Base-by-base conservation (phyloP, 169 alveolate genomes). In the Eimeria brunetti region DNA sequence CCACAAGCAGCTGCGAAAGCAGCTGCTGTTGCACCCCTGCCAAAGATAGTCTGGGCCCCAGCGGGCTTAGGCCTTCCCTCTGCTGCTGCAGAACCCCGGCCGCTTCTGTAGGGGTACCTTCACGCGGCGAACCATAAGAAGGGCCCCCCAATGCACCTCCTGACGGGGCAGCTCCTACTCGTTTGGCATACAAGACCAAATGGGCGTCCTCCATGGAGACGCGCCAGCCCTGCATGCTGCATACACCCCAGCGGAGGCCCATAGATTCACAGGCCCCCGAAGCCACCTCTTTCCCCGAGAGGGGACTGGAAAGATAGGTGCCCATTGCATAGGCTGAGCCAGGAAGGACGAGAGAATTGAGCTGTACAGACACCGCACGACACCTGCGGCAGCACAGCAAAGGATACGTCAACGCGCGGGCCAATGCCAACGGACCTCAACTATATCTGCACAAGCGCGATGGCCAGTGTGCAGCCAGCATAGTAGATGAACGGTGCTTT, bases 211-310 rank as follows among this genome's bases (percentile, higher is more conserved):
- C 99, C 99, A 98, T 98, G 38, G 98, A 97, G 58, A 97, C 97
- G 86, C 99, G 95, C 99, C 99, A 99, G 80, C 99, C 99, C 95
- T 98, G 99, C 99, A 99, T 98, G 94, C 94, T 88, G 89, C 94
- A 95, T 22, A 86, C 84, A 41, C 94, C 81, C 95, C 95, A 95
- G 41, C 95, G 95, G 38, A 88, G 83, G 73, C 84, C 84, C 92
- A 84, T 30, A 12, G 91, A 27, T 75, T 46, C 94, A 56, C 91
- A 89, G 41, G 89, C 64, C 78, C 96, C 96, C 33, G 88, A 53
- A 30, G 94, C 71, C 76, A 92, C 69, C 46, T 75, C 83, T 75
- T 94, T 94, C 76, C 80, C 76, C 64, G 91, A 75, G 41, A 73
- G 88, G 64, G 96, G 94, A 7, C 81, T 64, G 49, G 94, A 83